Percentiles rank a stretch among this genome's conserved stretches.
Evolutionary conservation across 179 eudicot genomes (phyloP).

Genomic region (Actinidia arguta): DNA sequence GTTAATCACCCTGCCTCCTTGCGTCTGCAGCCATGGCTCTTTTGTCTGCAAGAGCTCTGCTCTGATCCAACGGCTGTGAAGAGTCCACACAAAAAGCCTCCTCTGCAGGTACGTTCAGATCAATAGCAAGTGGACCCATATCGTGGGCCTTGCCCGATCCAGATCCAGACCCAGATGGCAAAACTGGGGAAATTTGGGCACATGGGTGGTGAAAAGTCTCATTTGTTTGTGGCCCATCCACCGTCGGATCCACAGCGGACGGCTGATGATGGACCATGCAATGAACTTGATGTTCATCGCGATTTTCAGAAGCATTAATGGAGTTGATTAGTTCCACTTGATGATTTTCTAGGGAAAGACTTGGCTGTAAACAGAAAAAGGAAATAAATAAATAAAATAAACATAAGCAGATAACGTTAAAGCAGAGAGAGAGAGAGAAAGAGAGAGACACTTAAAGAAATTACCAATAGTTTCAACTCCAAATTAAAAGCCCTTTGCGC

Average conservation of each 20-base stretch:
- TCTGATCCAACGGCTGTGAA: neutral
- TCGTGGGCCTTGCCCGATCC: neutral
- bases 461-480: conserved; percentile 7
- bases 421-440: too few species aligned
- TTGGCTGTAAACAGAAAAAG: neutral
- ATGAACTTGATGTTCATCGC: neutral
- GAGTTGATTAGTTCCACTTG: neutral
- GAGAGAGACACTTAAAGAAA: neutral
- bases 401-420: neutral
- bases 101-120: neutral
- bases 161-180: neutral
- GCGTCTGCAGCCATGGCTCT: conserved; percentile 16
- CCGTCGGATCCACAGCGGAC: neutral
- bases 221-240: neutral
- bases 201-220: neutral
- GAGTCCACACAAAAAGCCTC: neutral
- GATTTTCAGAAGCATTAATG: neutral
- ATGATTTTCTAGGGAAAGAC: neutral
- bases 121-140: neutral
- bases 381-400: neutral
- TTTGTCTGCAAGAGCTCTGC: neutral
- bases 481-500: conserved; percentile 5
- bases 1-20: conserved; percentile 10
- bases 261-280: neutral
- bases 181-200: neutral